Evolutionary conservation across 1,139 yeast genomes (phyloP), one percentile per base, ranked within the genome.

Genomic region (Taiozyma sp.): DNA sequence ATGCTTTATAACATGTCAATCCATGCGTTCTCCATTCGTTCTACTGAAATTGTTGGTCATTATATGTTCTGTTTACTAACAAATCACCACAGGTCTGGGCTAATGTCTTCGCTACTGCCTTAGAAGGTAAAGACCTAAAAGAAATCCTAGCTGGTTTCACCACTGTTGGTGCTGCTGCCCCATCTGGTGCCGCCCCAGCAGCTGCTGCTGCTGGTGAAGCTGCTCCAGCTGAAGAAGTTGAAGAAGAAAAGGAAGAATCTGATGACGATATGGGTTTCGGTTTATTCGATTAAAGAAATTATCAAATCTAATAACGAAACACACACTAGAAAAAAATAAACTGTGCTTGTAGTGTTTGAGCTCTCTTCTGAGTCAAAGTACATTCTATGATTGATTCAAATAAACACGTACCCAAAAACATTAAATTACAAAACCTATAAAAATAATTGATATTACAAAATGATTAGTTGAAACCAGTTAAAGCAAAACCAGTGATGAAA

Each of bases 61-160:
- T 10, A 7, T 37, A 9, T 19, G 11, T 9, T 1, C 10, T 6
- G 3, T 40, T 24, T 50, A 56, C 59, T 54, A 56, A 53, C 57
- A 41, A 40, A 39, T 44, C 41, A 28, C 22, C 32, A 59, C 62
- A 76, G 77, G 81, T 88, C 79, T 91, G 98, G 97, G 88, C 96
- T 71, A 90, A 88, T 69, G 83, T 88, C 69, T 93, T 79, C 80
- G 95, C 98, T 70, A 87, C 88, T 81, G 98, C 98, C 72, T 83
- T 93, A 70, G 96, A 86, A 76, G 97, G 97, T 74, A 88, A 88
- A 81, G 83, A 91, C 83, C 79, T 93, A 74, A 91, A 91, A 84
- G 91, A 88, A 70, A 80, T 89, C 73, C 80, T 88, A 72, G 81
- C 83, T 76, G 85, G 88, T 72, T 80, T 88, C 76, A 83, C 88